Conservation (phyloP, 106 monocot species). For the Iris macrosiphon region DNA sequence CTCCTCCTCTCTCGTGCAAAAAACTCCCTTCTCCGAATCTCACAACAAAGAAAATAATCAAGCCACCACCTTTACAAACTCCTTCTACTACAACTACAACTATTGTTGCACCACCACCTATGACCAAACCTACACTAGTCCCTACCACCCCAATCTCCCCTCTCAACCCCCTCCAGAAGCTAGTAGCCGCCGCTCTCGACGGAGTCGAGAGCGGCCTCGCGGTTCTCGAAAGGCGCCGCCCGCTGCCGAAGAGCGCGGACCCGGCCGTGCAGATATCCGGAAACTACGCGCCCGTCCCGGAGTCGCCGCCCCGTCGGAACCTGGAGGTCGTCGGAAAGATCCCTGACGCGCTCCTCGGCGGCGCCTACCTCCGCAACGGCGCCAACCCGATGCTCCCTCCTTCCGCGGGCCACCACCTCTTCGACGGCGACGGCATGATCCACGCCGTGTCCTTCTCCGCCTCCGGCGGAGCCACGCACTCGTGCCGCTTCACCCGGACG, state of each 20-base stretch:
- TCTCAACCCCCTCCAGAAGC: background rate
- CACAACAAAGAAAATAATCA: too few species aligned
- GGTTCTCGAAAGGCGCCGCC: background rate
- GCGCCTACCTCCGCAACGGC: conserved; percentile 22
- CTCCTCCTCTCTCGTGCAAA: too few species aligned
- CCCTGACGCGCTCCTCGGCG: background rate
- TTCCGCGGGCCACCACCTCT: conserved; percentile 20
- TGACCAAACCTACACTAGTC: too few species aligned
- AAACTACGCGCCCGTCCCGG: conserved; percentile 31
- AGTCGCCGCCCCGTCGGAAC: background rate
- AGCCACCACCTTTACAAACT: too few species aligned
- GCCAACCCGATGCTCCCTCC: conserved; percentile 18
- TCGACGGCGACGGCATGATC: conserved; percentile 32
- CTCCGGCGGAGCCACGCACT: background rate
- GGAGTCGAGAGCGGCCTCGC: conserved; percentile 1
- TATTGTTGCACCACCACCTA: too few species aligned
- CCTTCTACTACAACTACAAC: too few species aligned
- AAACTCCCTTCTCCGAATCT: too few species aligned
- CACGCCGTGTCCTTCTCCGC: conserved; percentile 13
- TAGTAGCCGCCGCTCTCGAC: background rate
- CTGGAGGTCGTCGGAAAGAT: conserved; percentile 4
- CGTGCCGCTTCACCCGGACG: conserved; percentile 32
- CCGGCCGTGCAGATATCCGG: conserved; percentile 26
- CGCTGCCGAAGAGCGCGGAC: conserved; percentile 6
- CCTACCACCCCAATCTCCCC: too few species aligned